A percentile compares a stretch with the other conserved stretches of the same genome.
Evolutionary conservation across 495 filamentous ascomycete species (phyloP).

Genomic region (Polyplosphaeria fusca): DNA sequence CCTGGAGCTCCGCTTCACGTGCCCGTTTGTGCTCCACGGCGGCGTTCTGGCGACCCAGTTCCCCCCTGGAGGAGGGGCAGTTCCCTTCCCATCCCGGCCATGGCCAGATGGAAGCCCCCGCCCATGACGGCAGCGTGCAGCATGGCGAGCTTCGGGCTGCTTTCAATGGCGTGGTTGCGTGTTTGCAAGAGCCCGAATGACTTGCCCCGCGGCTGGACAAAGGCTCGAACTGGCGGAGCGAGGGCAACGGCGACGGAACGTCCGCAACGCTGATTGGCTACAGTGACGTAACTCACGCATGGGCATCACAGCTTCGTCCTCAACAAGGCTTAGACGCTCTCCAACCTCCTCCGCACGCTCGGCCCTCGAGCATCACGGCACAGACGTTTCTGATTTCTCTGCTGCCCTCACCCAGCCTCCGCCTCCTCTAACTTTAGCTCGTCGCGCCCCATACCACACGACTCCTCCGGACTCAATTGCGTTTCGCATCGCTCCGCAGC

Average conservation of each 20-base stretch:
- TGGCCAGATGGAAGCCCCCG: not conserved
- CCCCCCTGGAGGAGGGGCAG: not conserved
- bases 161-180: too few relatives aligned
- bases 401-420: not conserved
- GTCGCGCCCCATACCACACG: slow-evolving; percentile 4
- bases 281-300: too few relatives aligned
- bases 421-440: not conserved
- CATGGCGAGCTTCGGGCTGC: too few relatives aligned
- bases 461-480: slow-evolving; percentile 13
- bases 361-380: slow-evolving; percentile 15
- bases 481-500: not conserved
- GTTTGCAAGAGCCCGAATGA: too few relatives aligned
- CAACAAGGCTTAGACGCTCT: not conserved
- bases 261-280: too few relatives aligned
- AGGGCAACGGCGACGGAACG: too few relatives aligned
- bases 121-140: not conserved
- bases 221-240: too few relatives aligned
- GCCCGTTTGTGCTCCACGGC: not conserved
- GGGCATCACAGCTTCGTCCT: not conserved
- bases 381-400: slow-evolving; percentile 1
- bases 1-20: not conserved
- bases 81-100: not conserved
- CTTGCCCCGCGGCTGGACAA: too few relatives aligned
- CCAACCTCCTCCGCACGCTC: slow-evolving; percentile 25
- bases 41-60: not conserved